These are phyloP conservation scores for Akebia trifoliata DNA, from an alignment of 164 flowering plant genomes.

Conservation along the genomic window DNA sequence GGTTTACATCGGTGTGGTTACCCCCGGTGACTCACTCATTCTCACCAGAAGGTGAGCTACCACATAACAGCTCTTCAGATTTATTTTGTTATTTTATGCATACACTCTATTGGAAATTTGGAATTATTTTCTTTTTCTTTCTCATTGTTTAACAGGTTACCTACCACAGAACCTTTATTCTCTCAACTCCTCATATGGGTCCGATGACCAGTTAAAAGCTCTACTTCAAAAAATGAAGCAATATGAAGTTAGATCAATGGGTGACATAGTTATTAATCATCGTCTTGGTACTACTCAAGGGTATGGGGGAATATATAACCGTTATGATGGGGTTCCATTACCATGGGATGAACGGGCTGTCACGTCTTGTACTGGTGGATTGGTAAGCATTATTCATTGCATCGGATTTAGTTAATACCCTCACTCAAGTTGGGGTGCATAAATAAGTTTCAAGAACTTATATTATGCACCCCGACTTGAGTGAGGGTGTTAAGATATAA, in stretches of 20 bases:
- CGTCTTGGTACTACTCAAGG: slow-evolving; percentile 84
- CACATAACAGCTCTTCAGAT: not conserved
- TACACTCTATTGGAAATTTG: not conserved
- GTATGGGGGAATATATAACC: slow-evolving; percentile 82
- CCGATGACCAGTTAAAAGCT: slow-evolving; percentile 61
- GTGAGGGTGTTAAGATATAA: too few species aligned
- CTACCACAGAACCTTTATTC: slow-evolving; percentile 88
- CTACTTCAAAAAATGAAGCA: slow-evolving; percentile 68
- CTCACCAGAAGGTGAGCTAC: slow-evolving; percentile 65
- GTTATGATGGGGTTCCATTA: slow-evolving; percentile 83
- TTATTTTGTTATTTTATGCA: slow-evolving; percentile 4
- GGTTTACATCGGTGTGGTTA: slow-evolving; percentile 89
- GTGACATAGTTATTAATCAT: slow-evolving; percentile 92
- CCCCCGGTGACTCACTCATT: slow-evolving; percentile 82
- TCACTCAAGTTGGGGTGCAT: too few species aligned
- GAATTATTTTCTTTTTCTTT: slow-evolving; percentile 6
- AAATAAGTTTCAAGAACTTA: too few species aligned
- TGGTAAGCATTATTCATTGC: slow-evolving; percentile 40
- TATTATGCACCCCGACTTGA: too few species aligned
- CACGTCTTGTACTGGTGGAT: slow-evolving; percentile 88
- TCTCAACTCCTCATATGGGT: slow-evolving; percentile 77
- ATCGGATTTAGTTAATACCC: too few species aligned
- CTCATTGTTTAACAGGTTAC: slow-evolving; percentile 66
- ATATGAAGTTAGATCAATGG: slow-evolving; percentile 80
- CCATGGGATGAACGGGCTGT: slow-evolving; percentile 90